Evolutionary conservation across 768 basidiomycete species (phyloP), one percentile per base, ranked within the genome.

Genomic region (Lyophyllum semitale): DNA sequence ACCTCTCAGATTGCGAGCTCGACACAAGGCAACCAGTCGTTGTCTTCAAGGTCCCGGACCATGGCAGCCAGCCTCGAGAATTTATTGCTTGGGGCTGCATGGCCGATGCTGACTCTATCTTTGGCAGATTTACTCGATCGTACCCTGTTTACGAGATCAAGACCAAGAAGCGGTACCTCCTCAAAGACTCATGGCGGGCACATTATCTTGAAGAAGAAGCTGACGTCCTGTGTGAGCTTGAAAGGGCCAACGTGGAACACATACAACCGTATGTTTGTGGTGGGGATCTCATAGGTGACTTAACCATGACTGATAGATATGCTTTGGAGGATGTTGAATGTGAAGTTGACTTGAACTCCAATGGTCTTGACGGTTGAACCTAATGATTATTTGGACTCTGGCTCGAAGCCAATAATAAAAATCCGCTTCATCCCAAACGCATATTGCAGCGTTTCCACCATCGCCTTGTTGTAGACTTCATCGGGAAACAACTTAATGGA

Each of bases 141-240:
- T 60, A 53, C 5, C 52, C 55, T 18, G 60, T 58, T 6, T 54
- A 56, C 23, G 65, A 65, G 13, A 17, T 48, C 0, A 51, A 46
- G 12, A 55, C 43, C 3, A 43, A 54, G 8, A 27, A 50, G 25
- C 48, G 57, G 7, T 57, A 64, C 15, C 64, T 67, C 38, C 35
- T 71, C n/a, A 71, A 71, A 44, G 70, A 71, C 29, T 54, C 42
- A 2, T 71, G 70, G 70, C 55, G 67, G 1, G 30, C 46, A 7
- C n/a, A 53, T 27, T 32, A 15, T 11, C 32, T 58, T 23, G 49
- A 37, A 17, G 23, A 48, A 9, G 70, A 71, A 48, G 55, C 55
- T 2, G 58, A 59, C 11, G 63, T 62, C 13, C 62, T 68, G 15
- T 25, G 48, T 13, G 11, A 27, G 7, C 57, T 70, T 3, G 27